Conservation (phyloP, 352 stramenopile genomes). For the Pythium phragmiticola region DNA sequence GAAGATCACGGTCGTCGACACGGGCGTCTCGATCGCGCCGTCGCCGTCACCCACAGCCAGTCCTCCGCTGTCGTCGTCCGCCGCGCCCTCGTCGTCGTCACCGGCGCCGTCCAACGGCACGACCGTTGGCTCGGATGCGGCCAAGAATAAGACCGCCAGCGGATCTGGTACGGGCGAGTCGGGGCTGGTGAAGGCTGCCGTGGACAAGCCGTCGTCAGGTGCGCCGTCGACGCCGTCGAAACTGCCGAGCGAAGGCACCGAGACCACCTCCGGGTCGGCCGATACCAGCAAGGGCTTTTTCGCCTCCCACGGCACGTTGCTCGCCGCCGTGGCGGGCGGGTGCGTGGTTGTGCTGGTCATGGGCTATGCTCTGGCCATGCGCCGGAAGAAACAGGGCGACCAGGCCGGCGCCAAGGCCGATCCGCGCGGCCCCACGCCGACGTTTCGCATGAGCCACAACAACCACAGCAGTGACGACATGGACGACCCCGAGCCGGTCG, state of each 20-base stretch:
- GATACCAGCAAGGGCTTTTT: constrained; percentile 50
- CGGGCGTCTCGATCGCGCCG: constrained; percentile 36
- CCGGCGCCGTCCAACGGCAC: constrained; percentile 3
- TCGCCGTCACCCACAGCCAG: constrained; percentile 14
- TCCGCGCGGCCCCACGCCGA: constrained; percentile 9
- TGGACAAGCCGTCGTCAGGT: not conserved
- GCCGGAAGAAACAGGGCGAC: constrained; percentile 21
- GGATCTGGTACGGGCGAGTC: constrained; percentile 5
- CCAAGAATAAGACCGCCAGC: not conserved
- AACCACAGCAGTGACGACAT: constrained; percentile 18
- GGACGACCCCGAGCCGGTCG: constrained; percentile 25
- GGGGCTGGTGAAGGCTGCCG: constrained; percentile 1
- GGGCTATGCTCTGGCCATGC: constrained; percentile 25
- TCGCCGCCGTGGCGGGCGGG: constrained; percentile 11
- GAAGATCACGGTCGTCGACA: constrained; percentile 63
- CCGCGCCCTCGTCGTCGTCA: constrained; percentile 18
- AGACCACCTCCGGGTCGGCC: constrained; percentile 30
- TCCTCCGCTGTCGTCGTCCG: constrained; percentile 18
- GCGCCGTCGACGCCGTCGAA: constrained; percentile 1
- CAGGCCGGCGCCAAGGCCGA: constrained; percentile 3
- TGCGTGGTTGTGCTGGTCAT: constrained; percentile 22
- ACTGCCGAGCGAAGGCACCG: not conserved
- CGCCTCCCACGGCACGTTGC: constrained; percentile 17
- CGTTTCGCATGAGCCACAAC: constrained; percentile 16
- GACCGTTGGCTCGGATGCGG: not conserved